Evolutionary conservation across 2,329 filamentous ascomycete species (phyloP).

Genomic region (Coniochaeta sp.): DNA sequence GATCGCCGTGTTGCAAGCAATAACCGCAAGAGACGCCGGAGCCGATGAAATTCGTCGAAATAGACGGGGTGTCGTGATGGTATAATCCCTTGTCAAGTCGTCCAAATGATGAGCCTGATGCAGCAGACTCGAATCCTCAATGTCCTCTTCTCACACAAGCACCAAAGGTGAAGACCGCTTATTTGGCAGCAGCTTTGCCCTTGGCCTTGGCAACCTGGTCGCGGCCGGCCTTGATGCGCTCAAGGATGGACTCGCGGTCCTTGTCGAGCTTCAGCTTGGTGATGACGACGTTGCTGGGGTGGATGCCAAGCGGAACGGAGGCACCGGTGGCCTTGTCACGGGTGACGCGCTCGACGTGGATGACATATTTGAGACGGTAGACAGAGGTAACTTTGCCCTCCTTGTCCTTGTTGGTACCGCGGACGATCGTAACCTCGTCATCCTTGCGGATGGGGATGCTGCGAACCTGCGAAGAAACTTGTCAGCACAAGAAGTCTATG

Average conservation of each 20-base stretch:
- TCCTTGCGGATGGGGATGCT: conserved; percentile 97
- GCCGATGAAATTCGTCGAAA: conserved; percentile 7
- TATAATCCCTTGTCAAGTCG: conserved; percentile 3
- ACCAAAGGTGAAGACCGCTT: conserved; percentile 3
- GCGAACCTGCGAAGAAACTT: conserved; percentile 58
- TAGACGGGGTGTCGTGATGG: neutral
- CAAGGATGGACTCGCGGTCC: conserved; percentile 83
- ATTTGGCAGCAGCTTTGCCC: conserved; percentile 23
- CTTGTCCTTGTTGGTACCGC: conserved; percentile 92
- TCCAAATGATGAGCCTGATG: conserved; percentile 1
- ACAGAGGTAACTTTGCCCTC: conserved; percentile 98
- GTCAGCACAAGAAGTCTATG: neutral
- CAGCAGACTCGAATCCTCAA: conserved; percentile 2
- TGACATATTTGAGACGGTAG: conserved; percentile 96
- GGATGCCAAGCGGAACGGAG: conserved; percentile 88
- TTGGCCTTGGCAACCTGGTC: conserved; percentile 67
- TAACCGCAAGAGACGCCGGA: conserved; percentile 16
- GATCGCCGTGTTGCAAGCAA: conserved; percentile 19
- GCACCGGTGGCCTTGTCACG: conserved; percentile 98
- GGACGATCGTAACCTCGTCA: conserved; percentile 88
- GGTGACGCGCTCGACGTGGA: conserved; percentile 94
- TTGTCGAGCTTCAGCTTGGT: conserved; percentile 98
- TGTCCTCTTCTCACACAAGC: neutral
- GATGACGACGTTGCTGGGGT: conserved; percentile 95
- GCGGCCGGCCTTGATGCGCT: conserved; percentile 74